Evolutionary conservation across 176 grass and related monocot species (phyloP).

Genomic region (Pharus latifolius): DNA sequence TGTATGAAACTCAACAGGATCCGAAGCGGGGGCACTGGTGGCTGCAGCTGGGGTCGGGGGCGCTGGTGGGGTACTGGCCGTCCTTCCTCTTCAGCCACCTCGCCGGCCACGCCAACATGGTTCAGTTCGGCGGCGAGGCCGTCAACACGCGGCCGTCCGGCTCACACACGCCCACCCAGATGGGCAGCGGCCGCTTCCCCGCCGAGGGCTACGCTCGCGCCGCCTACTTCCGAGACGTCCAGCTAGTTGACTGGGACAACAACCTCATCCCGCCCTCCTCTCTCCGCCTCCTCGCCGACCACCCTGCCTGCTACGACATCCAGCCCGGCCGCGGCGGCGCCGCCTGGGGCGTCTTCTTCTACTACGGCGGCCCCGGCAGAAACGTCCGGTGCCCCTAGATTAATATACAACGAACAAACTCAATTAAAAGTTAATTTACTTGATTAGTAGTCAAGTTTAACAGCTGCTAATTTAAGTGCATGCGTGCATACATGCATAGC

Average conservation of each 20-base stretch:
- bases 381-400: slow-evolving; percentile 45
- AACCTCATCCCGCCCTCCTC: slow-evolving; percentile 45
- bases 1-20: no score
- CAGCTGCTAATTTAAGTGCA: slow-evolving; percentile 3
- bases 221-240: slow-evolving; percentile 60
- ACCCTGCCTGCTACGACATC: slow-evolving; percentile 62
- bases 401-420: background rate
- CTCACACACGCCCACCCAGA: slow-evolving; percentile 68
- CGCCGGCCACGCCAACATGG: slow-evolving; percentile 61
- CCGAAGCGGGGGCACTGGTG: slow-evolving; percentile 81
- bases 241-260: slow-evolving; percentile 87
- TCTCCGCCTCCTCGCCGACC: slow-evolving; percentile 58
- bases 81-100: slow-evolving; percentile 71
- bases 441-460: no score
- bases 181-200: slow-evolving; percentile 68
- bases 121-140: slow-evolving; percentile 85
- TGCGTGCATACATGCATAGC: no score
- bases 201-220: slow-evolving; percentile 49
- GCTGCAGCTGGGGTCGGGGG: slow-evolving; percentile 50
- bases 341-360: slow-evolving; percentile 76
- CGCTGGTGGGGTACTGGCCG: slow-evolving; percentile 80
- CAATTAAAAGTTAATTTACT: no score
- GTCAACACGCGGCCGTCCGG: slow-evolving; percentile 52
- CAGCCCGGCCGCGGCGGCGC: slow-evolving; percentile 47
- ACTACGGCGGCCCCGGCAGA: slow-evolving; percentile 77